A percentile compares a stretch with the other conserved stretches of the same genome.
phyloP scores from a whole-genome alignment of 2,329 filamentous ascomycete species.

The Paracorniculantispora psalliotae region DNA sequence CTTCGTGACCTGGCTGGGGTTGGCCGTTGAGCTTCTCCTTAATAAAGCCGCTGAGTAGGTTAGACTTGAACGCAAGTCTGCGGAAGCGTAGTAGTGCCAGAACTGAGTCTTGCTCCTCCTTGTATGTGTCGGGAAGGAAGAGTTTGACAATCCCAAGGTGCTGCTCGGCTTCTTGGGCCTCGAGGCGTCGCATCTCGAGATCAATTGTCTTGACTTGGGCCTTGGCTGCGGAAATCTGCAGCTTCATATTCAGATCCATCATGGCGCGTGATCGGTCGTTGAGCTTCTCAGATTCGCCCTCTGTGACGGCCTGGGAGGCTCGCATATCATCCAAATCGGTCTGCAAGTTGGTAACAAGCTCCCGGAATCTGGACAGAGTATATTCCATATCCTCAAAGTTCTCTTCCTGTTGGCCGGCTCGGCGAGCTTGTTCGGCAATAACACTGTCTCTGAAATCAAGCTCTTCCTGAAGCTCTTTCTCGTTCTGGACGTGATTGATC shows the following conservation, averaged over 20 bases:
- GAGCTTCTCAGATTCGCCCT: constrained; percentile 87
- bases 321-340: constrained; percentile 86
- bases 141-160: constrained; percentile 84
- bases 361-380: constrained; percentile 80
- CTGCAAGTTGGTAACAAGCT: constrained; percentile 81
- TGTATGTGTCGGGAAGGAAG: constrained; percentile 82
- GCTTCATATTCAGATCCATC: constrained; percentile 93
- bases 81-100: constrained; percentile 83
- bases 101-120: constrained; percentile 78
- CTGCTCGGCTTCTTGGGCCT: constrained; percentile 82
- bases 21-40: constrained; percentile 71
- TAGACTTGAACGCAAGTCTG: constrained; percentile 82
- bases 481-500: constrained; percentile 84
- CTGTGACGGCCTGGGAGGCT: constrained; percentile 85
- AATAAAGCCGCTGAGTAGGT: constrained; percentile 70
- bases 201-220: constrained; percentile 93
- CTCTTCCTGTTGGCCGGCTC: constrained; percentile 71
- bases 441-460: constrained; percentile 82
- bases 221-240: constrained; percentile 85
- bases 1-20: constrained; percentile 62
- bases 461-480: constrained; percentile 91
- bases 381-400: constrained; percentile 84
- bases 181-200: constrained; percentile 77
- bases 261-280: constrained; percentile 85
- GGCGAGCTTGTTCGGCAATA: constrained; percentile 74